Evolutionary conservation across 1,284 basidiomycete species (phyloP).

Genomic region (Ceratobasidium papillatum): DNA sequence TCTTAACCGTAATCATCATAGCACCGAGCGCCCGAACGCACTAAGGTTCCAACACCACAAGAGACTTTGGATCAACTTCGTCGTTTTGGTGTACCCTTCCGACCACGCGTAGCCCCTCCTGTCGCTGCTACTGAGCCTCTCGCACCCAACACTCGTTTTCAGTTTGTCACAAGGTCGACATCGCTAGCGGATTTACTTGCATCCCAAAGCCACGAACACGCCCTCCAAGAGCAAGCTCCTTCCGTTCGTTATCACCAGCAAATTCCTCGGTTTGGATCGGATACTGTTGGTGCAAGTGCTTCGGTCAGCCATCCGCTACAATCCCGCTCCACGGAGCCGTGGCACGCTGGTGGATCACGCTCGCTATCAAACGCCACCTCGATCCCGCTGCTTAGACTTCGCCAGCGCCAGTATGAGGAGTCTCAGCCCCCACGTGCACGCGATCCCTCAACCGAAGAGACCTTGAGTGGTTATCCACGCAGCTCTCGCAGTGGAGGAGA

Average conservation of each 20-base stretch:
- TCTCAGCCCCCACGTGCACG: neutral
- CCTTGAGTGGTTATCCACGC: neutral
- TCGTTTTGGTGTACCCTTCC: slow-evolving; percentile 35
- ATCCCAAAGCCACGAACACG: neutral
- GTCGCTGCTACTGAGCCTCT: neutral
- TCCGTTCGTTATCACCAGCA: neutral
- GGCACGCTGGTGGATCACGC: neutral
- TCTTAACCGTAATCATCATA: neutral
- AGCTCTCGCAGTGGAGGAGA: neutral
- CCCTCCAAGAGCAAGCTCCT: neutral
- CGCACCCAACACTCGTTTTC: neutral
- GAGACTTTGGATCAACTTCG: slow-evolving; percentile 38
- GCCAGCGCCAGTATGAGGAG: slow-evolving; percentile 24
- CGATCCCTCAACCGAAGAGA: too few species aligned
- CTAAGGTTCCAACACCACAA: neutral
- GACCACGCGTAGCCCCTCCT: neutral
- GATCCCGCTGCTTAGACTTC: slow-evolving; percentile 34
- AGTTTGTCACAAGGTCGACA: neutral
- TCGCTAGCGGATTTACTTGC: slow-evolving; percentile 4
- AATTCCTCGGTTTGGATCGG: neutral
- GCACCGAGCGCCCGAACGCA: neutral
- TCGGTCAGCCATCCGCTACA: neutral
- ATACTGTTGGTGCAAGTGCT: neutral
- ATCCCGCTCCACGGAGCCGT: neutral
- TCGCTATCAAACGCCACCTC: slow-evolving; percentile 26